Percentiles rank a stretch among this genome's conserved stretches.
phyloP scores from a whole-genome alignment of 768 basidiomycete genomes.

The Tremella fuciformis region DNA sequence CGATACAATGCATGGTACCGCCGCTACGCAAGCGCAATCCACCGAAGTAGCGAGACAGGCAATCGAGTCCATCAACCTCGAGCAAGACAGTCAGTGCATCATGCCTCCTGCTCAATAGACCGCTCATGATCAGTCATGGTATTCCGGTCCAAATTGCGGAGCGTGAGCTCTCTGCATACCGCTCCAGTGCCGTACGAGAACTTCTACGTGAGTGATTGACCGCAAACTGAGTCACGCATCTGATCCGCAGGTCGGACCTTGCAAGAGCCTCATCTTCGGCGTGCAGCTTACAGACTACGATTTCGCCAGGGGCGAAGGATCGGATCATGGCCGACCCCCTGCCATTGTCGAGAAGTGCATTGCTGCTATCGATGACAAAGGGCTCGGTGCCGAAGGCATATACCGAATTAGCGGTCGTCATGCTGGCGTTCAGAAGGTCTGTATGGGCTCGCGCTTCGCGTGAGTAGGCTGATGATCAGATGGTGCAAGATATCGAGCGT shows the following conservation, averaged over 20 bases:
- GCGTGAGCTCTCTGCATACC: constrained; percentile 16
- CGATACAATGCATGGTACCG: constrained; percentile 77
- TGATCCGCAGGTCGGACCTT: constrained; percentile 69
- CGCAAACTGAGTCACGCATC: neutral
- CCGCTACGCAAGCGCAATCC: constrained; percentile 69
- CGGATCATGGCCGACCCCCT: constrained; percentile 59
- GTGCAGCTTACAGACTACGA: constrained; percentile 85
- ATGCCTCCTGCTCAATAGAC: neutral
- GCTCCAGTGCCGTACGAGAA: constrained; percentile 48
- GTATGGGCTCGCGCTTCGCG: constrained; percentile 28
- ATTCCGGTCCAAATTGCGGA: constrained; percentile 27
- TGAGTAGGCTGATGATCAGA: constrained; percentile 53
- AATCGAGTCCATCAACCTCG: constrained; percentile 67
- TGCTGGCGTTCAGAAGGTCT: constrained; percentile 75
- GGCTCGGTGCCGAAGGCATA: constrained; percentile 48
- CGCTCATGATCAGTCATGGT: constrained; percentile 22
- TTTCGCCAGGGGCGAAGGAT: constrained; percentile 71
- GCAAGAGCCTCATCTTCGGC: constrained; percentile 84
- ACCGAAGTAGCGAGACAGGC: constrained; percentile 63
- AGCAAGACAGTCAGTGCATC: constrained; percentile 67
- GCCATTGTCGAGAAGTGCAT: constrained; percentile 78
- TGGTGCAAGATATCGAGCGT: constrained; percentile 81
- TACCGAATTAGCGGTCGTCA: constrained; percentile 57
- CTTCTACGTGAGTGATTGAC: constrained; percentile 37
- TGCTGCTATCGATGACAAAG: constrained; percentile 74